These are phyloP conservation scores for Phytophthora fragariaefolia DNA, from an alignment of 352 stramenopile genomes.

Conservation along the genomic window DNA sequence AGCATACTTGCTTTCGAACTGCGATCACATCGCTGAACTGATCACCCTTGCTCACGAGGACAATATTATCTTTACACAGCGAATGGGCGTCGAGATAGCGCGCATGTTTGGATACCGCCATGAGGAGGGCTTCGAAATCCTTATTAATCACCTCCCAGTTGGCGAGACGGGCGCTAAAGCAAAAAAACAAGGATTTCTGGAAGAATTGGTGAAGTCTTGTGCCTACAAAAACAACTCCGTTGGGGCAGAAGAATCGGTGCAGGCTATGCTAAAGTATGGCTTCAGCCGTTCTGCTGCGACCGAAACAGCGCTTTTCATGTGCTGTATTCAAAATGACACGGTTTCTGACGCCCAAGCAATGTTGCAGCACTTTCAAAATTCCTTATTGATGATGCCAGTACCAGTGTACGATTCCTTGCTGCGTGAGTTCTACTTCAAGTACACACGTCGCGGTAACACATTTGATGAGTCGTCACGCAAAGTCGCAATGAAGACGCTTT, in stretches of 20 bases:
- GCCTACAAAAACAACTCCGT: conserved; percentile 67
- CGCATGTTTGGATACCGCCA: conserved; percentile 71
- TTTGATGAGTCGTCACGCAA: conserved; percentile 72
- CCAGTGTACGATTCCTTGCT: conserved; percentile 77
- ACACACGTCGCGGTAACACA: conserved; percentile 56
- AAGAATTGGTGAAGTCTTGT: conserved; percentile 77
- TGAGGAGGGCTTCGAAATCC: conserved; percentile 55
- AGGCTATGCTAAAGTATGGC: conserved; percentile 46
- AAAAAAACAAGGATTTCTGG: conserved; percentile 55
- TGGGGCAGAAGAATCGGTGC: conserved; percentile 60
- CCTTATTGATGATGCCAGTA: conserved; percentile 51
- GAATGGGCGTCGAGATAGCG: conserved; percentile 71
- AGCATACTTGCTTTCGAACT: conserved; percentile 67
- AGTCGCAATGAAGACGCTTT: conserved; percentile 63
- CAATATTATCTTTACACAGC: conserved; percentile 59
- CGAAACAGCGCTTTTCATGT: conserved; percentile 69
- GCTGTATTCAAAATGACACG: conserved; percentile 58
- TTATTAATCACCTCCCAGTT: conserved; percentile 48
- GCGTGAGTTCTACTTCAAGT: conserved; percentile 83
- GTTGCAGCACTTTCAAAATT: conserved; percentile 58
- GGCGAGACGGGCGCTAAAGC: conserved; percentile 15
- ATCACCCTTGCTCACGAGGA: conserved; percentile 55
- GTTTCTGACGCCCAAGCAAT: conserved; percentile 42
- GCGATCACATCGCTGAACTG: conserved; percentile 64
- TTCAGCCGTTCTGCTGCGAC: conserved; percentile 62